Conservation (phyloP, 129 eudicot species). For the Tagetes patula region DNA sequence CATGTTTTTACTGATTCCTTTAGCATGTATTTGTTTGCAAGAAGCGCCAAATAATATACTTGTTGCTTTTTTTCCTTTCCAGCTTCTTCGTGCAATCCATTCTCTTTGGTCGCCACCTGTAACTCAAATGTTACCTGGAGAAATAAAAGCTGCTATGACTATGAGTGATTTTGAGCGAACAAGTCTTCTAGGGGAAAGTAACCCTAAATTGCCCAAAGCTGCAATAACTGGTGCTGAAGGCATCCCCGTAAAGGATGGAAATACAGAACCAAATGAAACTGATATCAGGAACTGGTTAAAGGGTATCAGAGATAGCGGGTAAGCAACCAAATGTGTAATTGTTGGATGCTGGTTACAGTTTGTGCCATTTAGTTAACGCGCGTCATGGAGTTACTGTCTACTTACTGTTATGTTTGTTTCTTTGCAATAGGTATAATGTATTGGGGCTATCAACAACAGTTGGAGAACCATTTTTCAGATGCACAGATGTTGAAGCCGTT, state of each 20-base stretch:
- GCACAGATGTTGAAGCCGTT: conserved; percentile 54
- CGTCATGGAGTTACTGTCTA: conserved; percentile 4
- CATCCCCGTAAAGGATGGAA: conserved; percentile 56
- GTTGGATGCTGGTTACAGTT: conserved; percentile 10
- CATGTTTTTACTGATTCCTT: neutral
- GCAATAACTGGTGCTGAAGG: conserved; percentile 56
- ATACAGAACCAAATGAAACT: conserved; percentile 67
- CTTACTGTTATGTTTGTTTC: conserved; percentile 15
- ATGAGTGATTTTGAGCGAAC: conserved; percentile 78
- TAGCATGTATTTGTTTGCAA: conserved; percentile 12
- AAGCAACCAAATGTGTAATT: conserved; percentile 27
- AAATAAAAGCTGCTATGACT: conserved; percentile 76
- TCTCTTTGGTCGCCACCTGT: conserved; percentile 95
- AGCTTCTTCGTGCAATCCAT: conserved; percentile 91
- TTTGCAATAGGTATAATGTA: conserved; percentile 68
- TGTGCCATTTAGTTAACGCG: conserved; percentile 2
- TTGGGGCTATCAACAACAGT: conserved; percentile 88
- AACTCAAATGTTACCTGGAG: conserved; percentile 78
- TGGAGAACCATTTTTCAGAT: conserved; percentile 76
- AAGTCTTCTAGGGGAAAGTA: conserved; percentile 83
- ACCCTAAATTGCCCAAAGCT: conserved; percentile 57
- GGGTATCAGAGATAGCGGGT: conserved; percentile 99
- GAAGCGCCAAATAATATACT: conserved; percentile 1
- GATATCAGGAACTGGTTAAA: conserved; percentile 91
- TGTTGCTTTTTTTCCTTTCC: conserved; percentile 26